These are phyloP conservation scores for Trichoderma endophyticum DNA, from an alignment of 2,329 filamentous ascomycete species.

Conservation along the genomic window DNA sequence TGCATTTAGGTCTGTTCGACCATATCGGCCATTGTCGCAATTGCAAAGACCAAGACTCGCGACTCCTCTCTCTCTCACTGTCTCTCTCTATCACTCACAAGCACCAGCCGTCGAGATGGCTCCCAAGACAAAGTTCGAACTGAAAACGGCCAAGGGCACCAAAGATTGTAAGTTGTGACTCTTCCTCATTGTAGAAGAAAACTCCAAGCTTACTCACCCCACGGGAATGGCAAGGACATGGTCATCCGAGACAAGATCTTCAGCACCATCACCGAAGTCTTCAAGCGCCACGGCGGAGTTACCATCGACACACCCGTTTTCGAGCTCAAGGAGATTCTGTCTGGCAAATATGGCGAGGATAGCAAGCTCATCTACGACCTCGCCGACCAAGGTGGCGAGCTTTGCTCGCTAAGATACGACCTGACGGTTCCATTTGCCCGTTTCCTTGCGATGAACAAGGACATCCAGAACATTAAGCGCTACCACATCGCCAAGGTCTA, in stretches of 20 bases:
- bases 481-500: constrained; percentile 92
- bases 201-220: constrained; percentile 31
- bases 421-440: constrained; percentile 87
- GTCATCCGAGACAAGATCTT: constrained; percentile 80
- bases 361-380: constrained; percentile 89
- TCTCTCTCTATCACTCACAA: constrained; percentile 26
- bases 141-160: constrained; percentile 85
- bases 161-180: constrained; percentile 62
- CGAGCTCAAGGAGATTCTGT: constrained; percentile 79
- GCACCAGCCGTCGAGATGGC: constrained; percentile 27
- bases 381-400: constrained; percentile 80
- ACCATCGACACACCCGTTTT: constrained; percentile 82
- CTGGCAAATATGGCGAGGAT: constrained; percentile 90
- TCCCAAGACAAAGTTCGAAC: constrained; percentile 29
- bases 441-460: constrained; percentile 87
- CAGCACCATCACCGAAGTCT: constrained; percentile 69
- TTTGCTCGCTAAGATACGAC: constrained; percentile 74
- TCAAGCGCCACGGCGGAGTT: constrained; percentile 78
- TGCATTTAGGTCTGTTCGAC: constrained; percentile 22
- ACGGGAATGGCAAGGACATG: constrained; percentile 69
- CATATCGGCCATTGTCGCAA: constrained; percentile 18
- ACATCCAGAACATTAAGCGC: constrained; percentile 80
- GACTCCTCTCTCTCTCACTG: constrained; percentile 22
- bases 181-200: background rate
- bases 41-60: background rate